Evolutionary conservation across 352 stramenopile genomes (phyloP), one percentile per base, ranked within the genome.

Genomic region (Aphanomyces cochlioides): DNA sequence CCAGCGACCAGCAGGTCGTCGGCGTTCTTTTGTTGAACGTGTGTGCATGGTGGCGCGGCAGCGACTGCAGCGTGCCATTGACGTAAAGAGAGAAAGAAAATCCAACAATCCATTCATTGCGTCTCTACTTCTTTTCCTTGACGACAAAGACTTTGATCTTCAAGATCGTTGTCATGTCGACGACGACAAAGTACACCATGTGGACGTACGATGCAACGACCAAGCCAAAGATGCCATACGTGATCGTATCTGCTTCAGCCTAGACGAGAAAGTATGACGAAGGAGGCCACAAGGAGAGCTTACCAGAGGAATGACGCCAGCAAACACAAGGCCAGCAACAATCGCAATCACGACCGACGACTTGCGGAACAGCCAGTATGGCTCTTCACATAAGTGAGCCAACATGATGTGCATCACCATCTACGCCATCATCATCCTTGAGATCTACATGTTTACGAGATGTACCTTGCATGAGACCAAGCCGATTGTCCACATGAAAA

Each of bases 381-480:
- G 87, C 60, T 94, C 87, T 67, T 92, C 85, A 47, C 82, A 90
- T 83, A 94, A 92, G 74, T 94, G 87, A 8, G 87, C 83, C 10
- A 94, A 81, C 87, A 94, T 94, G 81, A 94, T 92, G 75, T 92
- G 87, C 87, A 94, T 94, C 64, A 90, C 85, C 85, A 94, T 94
- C 87, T 94, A 66, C 47, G 10, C 19, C 15, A 15, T 34, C 12
- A 4, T 61, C 28, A 15, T 8, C 8, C 45, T 43, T 19, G 17
- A 1, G 7, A 50, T 61, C 15, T 12, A 10, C 36, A 57, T 13
- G 43, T 0, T 17, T 40, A 40, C 13, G 19, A 34, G 36, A 28
- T 37, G n/a, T 72, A 94, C 86, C 82, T 94, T 94, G 38, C 83
- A 79, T 56, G 91, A 94, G 43, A 91, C 79, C 45, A 94, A 74